Conservation (phyloP, 1,139 yeast genomes). For the Zygoascus sp. region DNA sequence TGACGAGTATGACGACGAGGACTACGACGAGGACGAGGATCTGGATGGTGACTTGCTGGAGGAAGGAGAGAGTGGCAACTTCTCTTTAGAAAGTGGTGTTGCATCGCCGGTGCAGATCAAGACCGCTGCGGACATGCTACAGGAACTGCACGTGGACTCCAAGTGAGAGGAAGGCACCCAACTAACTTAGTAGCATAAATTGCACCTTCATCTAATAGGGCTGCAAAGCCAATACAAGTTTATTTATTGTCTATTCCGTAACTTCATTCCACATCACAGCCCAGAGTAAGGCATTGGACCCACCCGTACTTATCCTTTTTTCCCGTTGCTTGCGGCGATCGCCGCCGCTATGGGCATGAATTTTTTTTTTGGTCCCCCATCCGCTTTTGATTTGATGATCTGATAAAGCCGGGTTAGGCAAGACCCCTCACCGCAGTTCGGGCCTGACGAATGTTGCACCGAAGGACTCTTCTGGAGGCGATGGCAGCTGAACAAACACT, state of each 20-base stretch:
- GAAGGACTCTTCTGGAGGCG: no score
- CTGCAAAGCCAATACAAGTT: not conserved
- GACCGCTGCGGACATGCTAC: slow-evolving; percentile 8
- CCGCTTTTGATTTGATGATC: not conserved
- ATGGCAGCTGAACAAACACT: no score
- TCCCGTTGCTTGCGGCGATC: no score
- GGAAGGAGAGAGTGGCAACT: not conserved
- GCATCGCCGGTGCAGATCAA: not conserved
- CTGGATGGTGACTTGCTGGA: slow-evolving; percentile 11
- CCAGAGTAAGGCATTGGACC: no score
- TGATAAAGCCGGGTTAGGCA: not conserved
- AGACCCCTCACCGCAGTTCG: not conserved
- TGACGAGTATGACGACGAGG: slow-evolving; percentile 33
- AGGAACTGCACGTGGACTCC: not conserved
- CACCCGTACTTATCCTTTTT: no score
- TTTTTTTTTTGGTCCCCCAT: not conserved
- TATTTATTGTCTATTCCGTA: not conserved
- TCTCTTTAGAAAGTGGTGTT: not conserved
- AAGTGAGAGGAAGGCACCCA: no score
- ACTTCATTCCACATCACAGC: not conserved
- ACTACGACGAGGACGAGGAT: slow-evolving; percentile 11
- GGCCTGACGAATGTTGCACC: no score
- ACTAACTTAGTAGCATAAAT: no score
- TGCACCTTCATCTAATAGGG: no score
- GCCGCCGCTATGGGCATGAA: no score